Evolutionary conservation across 1,139 yeast species (phyloP), one percentile per base, ranked within the genome.

Genomic region (Martiniozyma asiatica): DNA sequence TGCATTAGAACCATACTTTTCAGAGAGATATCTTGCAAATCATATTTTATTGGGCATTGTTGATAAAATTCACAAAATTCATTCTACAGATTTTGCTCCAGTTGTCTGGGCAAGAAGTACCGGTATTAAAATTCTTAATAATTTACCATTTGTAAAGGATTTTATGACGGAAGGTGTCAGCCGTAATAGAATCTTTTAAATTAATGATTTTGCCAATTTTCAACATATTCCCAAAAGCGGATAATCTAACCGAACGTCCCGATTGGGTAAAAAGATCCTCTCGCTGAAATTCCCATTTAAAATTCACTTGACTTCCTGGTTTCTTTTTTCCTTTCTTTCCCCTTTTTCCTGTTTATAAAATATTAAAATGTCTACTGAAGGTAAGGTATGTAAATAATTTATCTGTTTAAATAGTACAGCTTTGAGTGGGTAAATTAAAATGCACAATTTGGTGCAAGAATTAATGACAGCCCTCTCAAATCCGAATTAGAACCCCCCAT

Each of bases 11-110:
- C 81, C 85, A 9, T 89, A 80, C 55, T 81, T 85, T 63, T 68
- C 85, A 19, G 74, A 74, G 15, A 66, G 93, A 35, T 87, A 77
- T 60, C 80, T 89, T 1, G 63, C 65, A 20, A 89, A 89, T 51
- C 93, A 85, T 48, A 65, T 72, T 30, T 58, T 85, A 41, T 59
- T 89, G 30, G 97, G 97, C 0, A 78, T 80, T 17, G 92, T 92
- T 31, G 99, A 89, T 55, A 85, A 85, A 54, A 59, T 92, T 37
- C 95, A 87, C 56, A 89, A 89, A 54, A 58, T 89, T 15, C 89
- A 87, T 50, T 66, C 87, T 8, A 74, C 82, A 2, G 85, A 77
- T 43, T 68, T 65, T 37, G 63, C 63, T 23, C 94, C 96, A 1
- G 43, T 87, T 10, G 96, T 84, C 12, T 65, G 68, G 29, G 56